Evolutionary conservation across 768 basidiomycete genomes (phyloP).

Genomic region (Trametes gibbosa): DNA sequence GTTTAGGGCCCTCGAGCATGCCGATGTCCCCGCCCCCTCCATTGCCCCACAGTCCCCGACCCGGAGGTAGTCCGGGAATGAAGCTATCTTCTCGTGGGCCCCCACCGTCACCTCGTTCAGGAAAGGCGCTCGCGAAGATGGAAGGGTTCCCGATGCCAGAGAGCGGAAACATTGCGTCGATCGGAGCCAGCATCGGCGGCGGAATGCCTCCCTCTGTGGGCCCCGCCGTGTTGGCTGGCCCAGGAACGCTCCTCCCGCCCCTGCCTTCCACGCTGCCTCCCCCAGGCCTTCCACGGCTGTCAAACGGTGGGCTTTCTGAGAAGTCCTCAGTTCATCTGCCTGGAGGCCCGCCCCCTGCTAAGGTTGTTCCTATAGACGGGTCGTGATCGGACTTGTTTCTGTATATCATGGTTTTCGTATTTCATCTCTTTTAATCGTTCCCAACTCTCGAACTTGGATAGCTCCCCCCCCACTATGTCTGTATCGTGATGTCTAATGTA

Average conservation of each 20-base stretch:
- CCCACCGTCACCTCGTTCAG: conserved; percentile 13
- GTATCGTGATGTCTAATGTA: conserved; percentile 4
- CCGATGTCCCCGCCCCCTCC: conserved; percentile 14
- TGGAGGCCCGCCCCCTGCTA: conserved; percentile 4
- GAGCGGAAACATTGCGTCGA: conserved; percentile 13
- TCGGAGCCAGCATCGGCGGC: neutral
- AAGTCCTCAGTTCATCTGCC: neutral
- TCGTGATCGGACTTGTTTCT: neutral
- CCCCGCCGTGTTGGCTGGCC: neutral
- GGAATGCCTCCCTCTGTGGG: neutral
- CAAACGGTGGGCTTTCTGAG: conserved; percentile 8
- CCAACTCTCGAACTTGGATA: neutral
- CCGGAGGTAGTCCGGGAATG: conserved; percentile 18
- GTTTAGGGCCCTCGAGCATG: conserved; percentile 7
- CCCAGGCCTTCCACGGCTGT: conserved; percentile 5
- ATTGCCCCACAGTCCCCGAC: conserved; percentile 9
- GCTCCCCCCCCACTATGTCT: neutral
- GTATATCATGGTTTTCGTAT: neutral
- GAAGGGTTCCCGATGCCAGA: conserved; percentile 11
- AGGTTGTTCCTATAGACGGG: conserved; percentile 21
- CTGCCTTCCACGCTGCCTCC: neutral
- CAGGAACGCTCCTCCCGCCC: conserved; percentile 10
- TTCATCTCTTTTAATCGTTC: neutral
- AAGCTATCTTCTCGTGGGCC: conserved; percentile 6
- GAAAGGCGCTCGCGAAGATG: conserved; percentile 12